Evolutionary conservation across 2,329 filamentous ascomycete genomes (phyloP), one percentile per base, ranked within the genome.

Genomic region (Alternaria rosae): DNA sequence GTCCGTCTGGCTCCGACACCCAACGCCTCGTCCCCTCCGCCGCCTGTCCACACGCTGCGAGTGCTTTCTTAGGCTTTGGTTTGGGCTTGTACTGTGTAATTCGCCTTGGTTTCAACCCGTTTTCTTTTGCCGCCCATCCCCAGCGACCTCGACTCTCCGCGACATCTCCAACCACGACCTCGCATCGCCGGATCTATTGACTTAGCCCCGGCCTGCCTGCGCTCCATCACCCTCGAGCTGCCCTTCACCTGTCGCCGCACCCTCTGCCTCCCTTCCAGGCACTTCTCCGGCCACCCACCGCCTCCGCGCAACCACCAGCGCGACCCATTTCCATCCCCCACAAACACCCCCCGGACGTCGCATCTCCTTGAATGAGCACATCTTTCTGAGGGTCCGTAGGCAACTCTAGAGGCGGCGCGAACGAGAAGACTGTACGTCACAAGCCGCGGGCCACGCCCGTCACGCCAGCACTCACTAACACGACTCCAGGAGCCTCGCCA

Each of bases 391-490:
- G 68, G 69, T 73, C 69, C 60, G 71, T 67, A 72, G 69, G 68
- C 71, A 70, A 69, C 60, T 66, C 62, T 65, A 74, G 78, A 78
- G 78, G 78, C 67, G 67, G 66, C 70, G 77, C 78, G 73, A 76
- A 75, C 74, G 75, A 77, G 76, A 78, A 78, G 71, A 78, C 75
- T 79, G 77, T 81, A 74, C 64, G 75, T 74, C 51, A 64, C 60
- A 32, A 38, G 55, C 50, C 25, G 12, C 41, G 28, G 23, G 38
- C 26, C 26, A 28, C 26, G 50, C 56, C 23, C 45, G 47, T 59
- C 51, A 56, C 48, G 44, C 32, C 15, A 8, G 38, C 15, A 56
- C 70, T 42, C 15, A 56, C 70, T 77, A 60, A 77, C 65, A 51
- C 57, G 20, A 48, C 43, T 57, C 64, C 72, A 81, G 79, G 76